phyloP scores from a whole-genome alignment of 768 basidiomycete species.

The Lactarius evosmus region DNA sequence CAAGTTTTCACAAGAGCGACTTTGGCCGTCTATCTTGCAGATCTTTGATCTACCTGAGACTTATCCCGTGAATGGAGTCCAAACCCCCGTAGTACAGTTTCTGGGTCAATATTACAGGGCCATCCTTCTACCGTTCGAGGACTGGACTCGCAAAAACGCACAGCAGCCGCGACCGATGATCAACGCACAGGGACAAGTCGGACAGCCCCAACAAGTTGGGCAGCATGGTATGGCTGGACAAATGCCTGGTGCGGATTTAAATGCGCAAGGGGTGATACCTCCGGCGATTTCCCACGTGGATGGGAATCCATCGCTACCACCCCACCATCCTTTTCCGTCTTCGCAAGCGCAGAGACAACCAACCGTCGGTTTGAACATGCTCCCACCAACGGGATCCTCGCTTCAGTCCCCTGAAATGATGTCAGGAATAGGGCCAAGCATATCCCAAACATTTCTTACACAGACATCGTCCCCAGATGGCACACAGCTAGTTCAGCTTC shows the following conservation, averaged over 20 bases:
- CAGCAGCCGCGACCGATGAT: slow-evolving; percentile 55
- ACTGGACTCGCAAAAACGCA: slow-evolving; percentile 58
- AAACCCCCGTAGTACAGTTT: slow-evolving; percentile 45
- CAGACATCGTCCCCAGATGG: slow-evolving; percentile 16
- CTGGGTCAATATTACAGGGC: slow-evolving; percentile 59
- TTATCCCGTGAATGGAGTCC: slow-evolving; percentile 36
- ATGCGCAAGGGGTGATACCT: slow-evolving; percentile 20
- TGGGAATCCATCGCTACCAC: slow-evolving; percentile 10
- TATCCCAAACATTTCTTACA: slow-evolving; percentile 16
- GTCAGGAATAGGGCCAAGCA: slow-evolving; percentile 15
- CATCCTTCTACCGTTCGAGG: slow-evolving; percentile 71
- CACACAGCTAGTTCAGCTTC: slow-evolving; percentile 6
- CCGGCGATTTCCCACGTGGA: slow-evolving; percentile 19
- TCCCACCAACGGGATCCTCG: slow-evolving; percentile 14
- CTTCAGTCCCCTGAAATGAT: slow-evolving; percentile 23
- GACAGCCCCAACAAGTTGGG: slow-evolving; percentile 32
- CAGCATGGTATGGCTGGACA: slow-evolving; percentile 28
- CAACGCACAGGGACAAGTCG: slow-evolving; percentile 40
- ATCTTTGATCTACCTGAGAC: slow-evolving; percentile 41
- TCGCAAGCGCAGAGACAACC: slow-evolving; percentile 23
- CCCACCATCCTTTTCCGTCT: slow-evolving; percentile 12
- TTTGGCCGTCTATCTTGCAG: slow-evolving; percentile 36
- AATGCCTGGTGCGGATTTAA: slow-evolving; percentile 25
- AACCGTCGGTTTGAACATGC: slow-evolving; percentile 12
- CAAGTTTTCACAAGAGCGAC: slow-evolving; percentile 25